These are phyloP conservation scores for Euphorbia peplus DNA, from an alignment of 345 rosid genomes.

Conservation along the genomic window DNA sequence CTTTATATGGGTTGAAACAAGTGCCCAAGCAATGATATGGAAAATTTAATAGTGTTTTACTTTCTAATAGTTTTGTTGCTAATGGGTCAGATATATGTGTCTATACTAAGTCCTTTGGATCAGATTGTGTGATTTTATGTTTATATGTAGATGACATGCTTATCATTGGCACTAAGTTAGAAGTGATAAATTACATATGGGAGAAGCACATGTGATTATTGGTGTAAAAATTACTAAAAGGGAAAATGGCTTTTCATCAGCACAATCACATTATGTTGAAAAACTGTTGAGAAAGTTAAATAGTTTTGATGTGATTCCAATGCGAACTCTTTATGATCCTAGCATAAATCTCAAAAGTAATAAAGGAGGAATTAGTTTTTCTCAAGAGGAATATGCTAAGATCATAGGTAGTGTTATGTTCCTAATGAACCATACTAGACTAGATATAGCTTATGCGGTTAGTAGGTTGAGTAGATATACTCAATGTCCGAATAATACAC, in stretches of 20 bases:
- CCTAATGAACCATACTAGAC: background rate
- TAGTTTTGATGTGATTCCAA: background rate
- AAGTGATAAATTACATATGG: background rate
- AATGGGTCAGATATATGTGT: background rate
- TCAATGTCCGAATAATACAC: background rate
- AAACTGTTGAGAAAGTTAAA: background rate
- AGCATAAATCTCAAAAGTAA: background rate
- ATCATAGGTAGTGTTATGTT: background rate
- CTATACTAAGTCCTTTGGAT: background rate
- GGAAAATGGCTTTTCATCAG: background rate
- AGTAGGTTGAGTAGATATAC: slow-evolving; percentile 1
- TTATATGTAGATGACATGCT: background rate
- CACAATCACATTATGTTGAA: background rate
- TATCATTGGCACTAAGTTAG: background rate
- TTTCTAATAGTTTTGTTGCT: background rate
- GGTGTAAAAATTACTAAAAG: background rate
- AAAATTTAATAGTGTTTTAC: background rate
- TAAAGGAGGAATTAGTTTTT: background rate
- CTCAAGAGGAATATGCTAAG: background rate
- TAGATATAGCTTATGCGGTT: background rate
- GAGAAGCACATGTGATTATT: background rate
- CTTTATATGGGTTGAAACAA: background rate
- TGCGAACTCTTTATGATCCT: background rate
- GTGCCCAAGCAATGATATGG: background rate
- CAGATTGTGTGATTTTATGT: background rate